Evolutionary conservation across 192 early-diverging fungal species (phyloP).

Genomic region (Coemansia sp.): DNA sequence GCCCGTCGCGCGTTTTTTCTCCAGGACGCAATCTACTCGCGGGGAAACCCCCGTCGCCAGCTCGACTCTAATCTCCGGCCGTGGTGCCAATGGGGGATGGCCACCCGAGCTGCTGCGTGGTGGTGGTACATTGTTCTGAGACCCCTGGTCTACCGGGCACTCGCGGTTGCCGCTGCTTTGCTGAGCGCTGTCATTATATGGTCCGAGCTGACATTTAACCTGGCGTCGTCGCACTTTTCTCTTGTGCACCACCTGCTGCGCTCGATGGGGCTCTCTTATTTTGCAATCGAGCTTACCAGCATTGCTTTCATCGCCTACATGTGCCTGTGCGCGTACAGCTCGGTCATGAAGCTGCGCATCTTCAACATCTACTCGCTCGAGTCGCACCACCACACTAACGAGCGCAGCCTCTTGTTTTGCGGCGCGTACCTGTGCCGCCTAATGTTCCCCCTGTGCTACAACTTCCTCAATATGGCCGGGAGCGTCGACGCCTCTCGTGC

Average conservation of each 20-base stretch:
- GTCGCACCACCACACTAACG: conserved; percentile 91
- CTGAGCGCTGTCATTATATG: conserved; percentile 77
- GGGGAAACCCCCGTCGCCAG: conserved; percentile 60
- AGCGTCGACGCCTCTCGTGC: conserved; percentile 43
- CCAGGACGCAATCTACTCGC: conserved; percentile 76
- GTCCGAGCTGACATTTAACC: conserved; percentile 92
- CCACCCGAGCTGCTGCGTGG: conserved; percentile 62
- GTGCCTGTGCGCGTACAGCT: conserved; percentile 88
- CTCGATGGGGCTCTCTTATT: conserved; percentile 57
- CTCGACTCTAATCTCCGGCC: conserved; percentile 58
- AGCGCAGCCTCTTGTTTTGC: conserved; percentile 85
- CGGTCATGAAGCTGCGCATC: conserved; percentile 84
- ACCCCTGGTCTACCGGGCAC: conserved; percentile 58
- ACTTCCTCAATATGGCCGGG: conserved; percentile 75
- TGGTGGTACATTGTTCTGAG: conserved; percentile 79
- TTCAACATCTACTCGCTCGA: conserved; percentile 88
- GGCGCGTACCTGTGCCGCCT: conserved; percentile 87
- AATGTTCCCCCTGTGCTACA: conserved; percentile 88
- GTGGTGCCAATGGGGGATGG: conserved; percentile 47
- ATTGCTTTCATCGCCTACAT: conserved; percentile 82
- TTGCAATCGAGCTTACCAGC: conserved; percentile 59
- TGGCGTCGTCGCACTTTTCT: conserved; percentile 62
- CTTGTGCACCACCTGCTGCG: conserved; percentile 66
- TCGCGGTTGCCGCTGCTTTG: conserved; percentile 60
- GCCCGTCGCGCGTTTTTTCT: conserved; percentile 75